phyloP scores from a whole-genome alignment of 2,329 filamentous ascomycete species.

The Periconia macrospinosa region DNA sequence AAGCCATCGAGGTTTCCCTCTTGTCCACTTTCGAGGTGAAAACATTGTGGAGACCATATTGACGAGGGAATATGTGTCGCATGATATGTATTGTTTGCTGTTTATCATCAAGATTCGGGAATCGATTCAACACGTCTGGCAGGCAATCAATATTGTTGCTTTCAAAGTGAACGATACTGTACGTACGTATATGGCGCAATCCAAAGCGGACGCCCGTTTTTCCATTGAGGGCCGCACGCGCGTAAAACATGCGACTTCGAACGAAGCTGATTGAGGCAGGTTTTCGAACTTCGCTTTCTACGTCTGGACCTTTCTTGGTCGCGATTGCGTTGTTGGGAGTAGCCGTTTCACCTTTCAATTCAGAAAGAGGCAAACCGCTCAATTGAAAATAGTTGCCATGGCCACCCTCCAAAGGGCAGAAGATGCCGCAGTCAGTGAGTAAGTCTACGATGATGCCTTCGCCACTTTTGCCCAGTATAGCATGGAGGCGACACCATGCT shows the following conservation, averaged over 20 bases:
- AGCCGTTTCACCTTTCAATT: conserved; percentile 35
- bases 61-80: conserved; percentile 91
- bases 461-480: conserved; percentile 72
- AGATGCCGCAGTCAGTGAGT: conserved; percentile 77
- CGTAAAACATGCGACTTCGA: conserved; percentile 84
- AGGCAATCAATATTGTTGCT: not conserved
- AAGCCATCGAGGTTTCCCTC: conserved; percentile 68
- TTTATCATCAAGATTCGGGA: conserved; percentile 50
- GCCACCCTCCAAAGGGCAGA: conserved; percentile 62
- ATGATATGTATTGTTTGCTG: conserved; percentile 69
- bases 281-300: conserved; percentile 13
- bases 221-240: conserved; percentile 70
- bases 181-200: conserved; percentile 77
- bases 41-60: conserved; percentile 90
- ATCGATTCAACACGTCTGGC: conserved; percentile 79
- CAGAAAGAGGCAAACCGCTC: conserved; percentile 67
- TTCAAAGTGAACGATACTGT: not conserved
- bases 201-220: conserved; percentile 72
- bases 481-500: conserved; percentile 76
- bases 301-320: not conserved
- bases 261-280: conserved; percentile 72
- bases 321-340: conserved; percentile 6
- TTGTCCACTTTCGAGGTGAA: conserved; percentile 72
- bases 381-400: conserved; percentile 74
- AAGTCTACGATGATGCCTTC: conserved; percentile 78